These are phyloP conservation scores for Cicer chorassanicum DNA, from an alignment of 306 rosid genomes.

Conservation along the genomic window DNA sequence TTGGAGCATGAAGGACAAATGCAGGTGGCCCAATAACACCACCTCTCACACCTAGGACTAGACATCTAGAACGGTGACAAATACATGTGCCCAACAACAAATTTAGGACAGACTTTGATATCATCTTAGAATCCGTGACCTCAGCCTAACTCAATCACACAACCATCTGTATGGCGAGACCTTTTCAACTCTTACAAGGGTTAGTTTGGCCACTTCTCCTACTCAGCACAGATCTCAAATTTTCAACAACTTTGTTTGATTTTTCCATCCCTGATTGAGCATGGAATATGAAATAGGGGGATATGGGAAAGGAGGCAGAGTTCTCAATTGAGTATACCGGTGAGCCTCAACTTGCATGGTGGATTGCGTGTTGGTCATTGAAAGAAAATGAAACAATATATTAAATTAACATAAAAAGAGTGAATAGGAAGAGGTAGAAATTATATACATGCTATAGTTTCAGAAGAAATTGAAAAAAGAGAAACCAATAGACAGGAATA, in stretches of 20 bases:
- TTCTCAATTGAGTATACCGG: not conserved
- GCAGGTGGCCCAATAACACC: not conserved
- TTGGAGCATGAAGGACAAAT: not conserved
- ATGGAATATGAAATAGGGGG: not conserved
- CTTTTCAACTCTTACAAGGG: too few species aligned
- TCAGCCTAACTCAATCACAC: too few species aligned
- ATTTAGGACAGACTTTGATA: too few species aligned
- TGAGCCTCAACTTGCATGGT: conserved; percentile 1
- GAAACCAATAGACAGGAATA: too few species aligned
- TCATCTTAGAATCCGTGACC: too few species aligned
- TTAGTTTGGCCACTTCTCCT: too few species aligned
- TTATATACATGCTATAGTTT: not conserved
- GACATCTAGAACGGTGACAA: not conserved
- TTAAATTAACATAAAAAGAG: not conserved
- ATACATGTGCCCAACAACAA: too few species aligned
- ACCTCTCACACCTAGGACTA: not conserved
- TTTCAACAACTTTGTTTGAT: not conserved
- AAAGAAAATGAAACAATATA: conserved; percentile 4
- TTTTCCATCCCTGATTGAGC: not conserved
- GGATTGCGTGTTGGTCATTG: not conserved
- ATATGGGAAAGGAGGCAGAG: conserved; percentile 12
- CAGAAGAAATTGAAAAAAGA: not conserved
- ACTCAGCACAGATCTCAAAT: too few species aligned
- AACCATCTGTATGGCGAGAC: too few species aligned
- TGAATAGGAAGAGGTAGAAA: not conserved